Conservation (phyloP, 495 filamentous ascomycete species). For the Penicillium desertorum region DNA sequence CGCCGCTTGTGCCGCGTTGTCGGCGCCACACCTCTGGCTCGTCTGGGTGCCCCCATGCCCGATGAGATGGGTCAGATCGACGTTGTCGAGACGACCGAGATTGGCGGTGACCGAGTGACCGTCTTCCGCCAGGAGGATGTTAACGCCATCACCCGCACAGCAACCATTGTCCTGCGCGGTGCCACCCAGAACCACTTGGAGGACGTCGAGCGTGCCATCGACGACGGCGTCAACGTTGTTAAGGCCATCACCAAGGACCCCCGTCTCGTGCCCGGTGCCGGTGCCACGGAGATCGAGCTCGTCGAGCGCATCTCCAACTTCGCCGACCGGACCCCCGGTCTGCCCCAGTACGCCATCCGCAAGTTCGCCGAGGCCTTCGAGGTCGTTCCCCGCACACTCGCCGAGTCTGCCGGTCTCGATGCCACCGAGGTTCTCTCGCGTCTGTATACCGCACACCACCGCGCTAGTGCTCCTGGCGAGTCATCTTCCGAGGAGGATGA, state of each 20-base stretch:
- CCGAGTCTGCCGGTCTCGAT: constrained; percentile 91
- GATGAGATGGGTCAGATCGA: constrained; percentile 98
- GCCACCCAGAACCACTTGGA: constrained; percentile 98
- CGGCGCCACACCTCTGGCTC: constrained; percentile 90
- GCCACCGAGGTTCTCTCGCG: constrained; percentile 90
- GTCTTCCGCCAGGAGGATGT: constrained; percentile 97
- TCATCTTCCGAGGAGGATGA: constrained; percentile 40
- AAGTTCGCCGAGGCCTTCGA: constrained; percentile 99
- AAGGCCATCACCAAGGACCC: constrained; percentile 96
- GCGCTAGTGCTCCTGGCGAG: constrained; percentile 27
- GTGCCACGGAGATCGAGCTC: constrained; percentile 93
- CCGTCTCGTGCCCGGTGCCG: constrained; percentile 88
- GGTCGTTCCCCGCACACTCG: constrained; percentile 88
- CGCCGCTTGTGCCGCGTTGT: constrained; percentile 92
- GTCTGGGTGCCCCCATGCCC: constrained; percentile 97
- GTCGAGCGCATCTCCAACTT: constrained; percentile 86
- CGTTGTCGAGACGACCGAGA: constrained; percentile 95
- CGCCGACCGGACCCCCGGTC: constrained; percentile 85
- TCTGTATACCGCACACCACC: constrained; percentile 91
- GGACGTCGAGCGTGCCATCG: constrained; percentile 94
- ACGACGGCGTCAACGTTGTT: constrained; percentile 98
- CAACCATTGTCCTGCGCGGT: constrained; percentile 91
- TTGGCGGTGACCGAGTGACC: constrained; percentile 97
- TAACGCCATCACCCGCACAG: constrained; percentile 84
- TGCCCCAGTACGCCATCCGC: constrained; percentile 92